Evolutionary conservation across 2,329 filamentous ascomycete species (phyloP), one percentile per base, ranked within the genome.

Genomic region (Niveomyces coronatus): DNA sequence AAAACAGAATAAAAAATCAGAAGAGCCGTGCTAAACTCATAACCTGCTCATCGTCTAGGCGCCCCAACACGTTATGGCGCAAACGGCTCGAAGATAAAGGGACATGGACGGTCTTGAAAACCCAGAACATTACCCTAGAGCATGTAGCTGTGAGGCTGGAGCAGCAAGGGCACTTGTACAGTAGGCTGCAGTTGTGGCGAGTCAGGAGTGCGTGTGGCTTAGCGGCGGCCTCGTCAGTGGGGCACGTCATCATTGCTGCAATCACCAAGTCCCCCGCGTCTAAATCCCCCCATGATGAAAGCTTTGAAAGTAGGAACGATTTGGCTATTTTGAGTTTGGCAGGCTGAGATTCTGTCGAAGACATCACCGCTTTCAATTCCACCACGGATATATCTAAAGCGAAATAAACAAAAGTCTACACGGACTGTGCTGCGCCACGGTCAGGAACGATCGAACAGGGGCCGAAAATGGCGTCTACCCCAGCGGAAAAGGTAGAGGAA

Each of bases 161-260:
- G 30, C 40, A n/a, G n/a, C n/a, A n/a, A n/a, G n/a, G n/a, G n/a
- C n/a, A n/a, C n/a, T n/a, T n/a, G n/a, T n/a, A n/a, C n/a, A n/a
- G n/a, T 32, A 20, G 17, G 31, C 19, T 40, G 18, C 36, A 42
- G 9, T 22, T 48, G 51, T 54, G 51, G 51, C 51, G 45, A 45
- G 40, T 35, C 24, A 35, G 13, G n/a, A n/a, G n/a, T n/a, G n/a
- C n/a, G 27, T 49, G 51, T 51, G 51, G 50, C 50, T 51, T 41
- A 19, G 38, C 16, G 20, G 16, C 42, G 37, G 38, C 40, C 37
- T 37, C 41, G 27, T 43, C 36, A 48, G 56, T 59, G 58, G 58
- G 52, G 56, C 52, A 60, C 58, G 58, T 62, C 58, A 61, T 61
- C 51, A 51, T 47, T 43, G 45, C 54, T 51, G 53, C 54, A 51